Evolutionary conservation across 148 eudicot genomes (phyloP).

Genomic region (Cornus kousa): DNA sequence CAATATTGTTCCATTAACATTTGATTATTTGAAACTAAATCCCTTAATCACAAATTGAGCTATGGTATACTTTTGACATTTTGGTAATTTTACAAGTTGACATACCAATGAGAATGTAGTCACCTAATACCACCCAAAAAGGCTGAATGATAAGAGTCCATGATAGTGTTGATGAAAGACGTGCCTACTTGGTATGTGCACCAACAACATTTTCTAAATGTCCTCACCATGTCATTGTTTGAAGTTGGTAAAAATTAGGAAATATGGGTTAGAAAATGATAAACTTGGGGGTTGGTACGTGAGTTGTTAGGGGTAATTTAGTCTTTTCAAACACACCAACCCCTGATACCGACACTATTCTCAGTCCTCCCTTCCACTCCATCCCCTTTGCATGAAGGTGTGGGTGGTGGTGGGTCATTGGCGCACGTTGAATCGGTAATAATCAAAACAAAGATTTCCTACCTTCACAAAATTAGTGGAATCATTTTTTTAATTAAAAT

Average conservation of each 20-base stretch:
- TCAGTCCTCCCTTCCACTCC: neutral
- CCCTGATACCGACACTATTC: neutral
- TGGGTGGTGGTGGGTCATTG: neutral
- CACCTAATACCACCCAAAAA: no score
- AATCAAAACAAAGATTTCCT: neutral
- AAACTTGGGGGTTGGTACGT: neutral
- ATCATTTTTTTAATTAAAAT: no score
- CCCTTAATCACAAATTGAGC: no score
- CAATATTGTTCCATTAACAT: no score
- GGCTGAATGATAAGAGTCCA: no score
- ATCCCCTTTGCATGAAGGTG: neutral
- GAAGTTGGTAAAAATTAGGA: neutral
- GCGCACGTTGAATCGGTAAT: neutral
- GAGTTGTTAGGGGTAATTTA: neutral
- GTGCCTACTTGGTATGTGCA: neutral
- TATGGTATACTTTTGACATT: no score
- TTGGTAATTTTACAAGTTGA: no score
- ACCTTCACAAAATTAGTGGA: neutral
- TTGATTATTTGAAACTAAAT: no score
- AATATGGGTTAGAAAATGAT: neutral
- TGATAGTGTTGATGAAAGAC: no score
- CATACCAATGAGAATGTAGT: no score
- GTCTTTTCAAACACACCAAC: constrained; percentile 4
- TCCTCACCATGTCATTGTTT: neutral
- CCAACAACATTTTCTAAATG: neutral